Conservation (phyloP, 345 rosid species). For the Salix dunnii region DNA sequence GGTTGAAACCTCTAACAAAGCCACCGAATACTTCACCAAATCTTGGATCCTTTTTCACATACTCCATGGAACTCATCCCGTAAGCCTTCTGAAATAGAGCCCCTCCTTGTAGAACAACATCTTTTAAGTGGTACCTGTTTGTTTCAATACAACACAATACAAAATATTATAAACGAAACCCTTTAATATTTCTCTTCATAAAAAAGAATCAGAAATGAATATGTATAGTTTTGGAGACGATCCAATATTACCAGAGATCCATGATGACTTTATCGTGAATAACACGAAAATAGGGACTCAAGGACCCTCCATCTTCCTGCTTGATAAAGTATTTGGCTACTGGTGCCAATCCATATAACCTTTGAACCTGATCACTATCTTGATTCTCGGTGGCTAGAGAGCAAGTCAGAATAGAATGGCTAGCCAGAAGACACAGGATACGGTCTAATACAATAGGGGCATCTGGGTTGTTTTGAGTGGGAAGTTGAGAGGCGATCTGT, state of each 20-base stretch:
- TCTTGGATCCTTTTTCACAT: conserved; percentile 63
- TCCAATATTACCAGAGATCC: conserved; percentile 31
- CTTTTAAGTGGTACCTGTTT: conserved; percentile 64
- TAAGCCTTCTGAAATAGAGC: conserved; percentile 72
- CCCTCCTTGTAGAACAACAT: conserved; percentile 71
- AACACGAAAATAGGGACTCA: conserved; percentile 40
- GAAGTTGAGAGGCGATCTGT: conserved; percentile 38
- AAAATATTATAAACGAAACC: too few relatives aligned
- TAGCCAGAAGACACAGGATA: conserved; percentile 47
- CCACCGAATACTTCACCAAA: conserved; percentile 71
- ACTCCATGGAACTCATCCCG: conserved; percentile 71
- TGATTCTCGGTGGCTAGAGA: not conserved
- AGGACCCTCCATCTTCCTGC: conserved; percentile 25
- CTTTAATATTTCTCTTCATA: too few relatives aligned
- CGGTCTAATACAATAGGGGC: conserved; percentile 46
- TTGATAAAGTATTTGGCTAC: not conserved
- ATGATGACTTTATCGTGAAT: conserved; percentile 39
- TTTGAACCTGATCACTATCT: not conserved
- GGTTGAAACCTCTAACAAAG: conserved; percentile 67
- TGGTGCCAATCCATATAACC: not conserved
- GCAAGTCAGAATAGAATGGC: conserved; percentile 36
- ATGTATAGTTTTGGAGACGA: not conserved
- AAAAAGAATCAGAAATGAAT: not conserved
- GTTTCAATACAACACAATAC: too few relatives aligned
- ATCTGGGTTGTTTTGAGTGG: conserved; percentile 34